Base-by-base conservation (phyloP, 2,329 filamentous ascomycete genomes). In the Furcasterigmium sp. region DNA sequence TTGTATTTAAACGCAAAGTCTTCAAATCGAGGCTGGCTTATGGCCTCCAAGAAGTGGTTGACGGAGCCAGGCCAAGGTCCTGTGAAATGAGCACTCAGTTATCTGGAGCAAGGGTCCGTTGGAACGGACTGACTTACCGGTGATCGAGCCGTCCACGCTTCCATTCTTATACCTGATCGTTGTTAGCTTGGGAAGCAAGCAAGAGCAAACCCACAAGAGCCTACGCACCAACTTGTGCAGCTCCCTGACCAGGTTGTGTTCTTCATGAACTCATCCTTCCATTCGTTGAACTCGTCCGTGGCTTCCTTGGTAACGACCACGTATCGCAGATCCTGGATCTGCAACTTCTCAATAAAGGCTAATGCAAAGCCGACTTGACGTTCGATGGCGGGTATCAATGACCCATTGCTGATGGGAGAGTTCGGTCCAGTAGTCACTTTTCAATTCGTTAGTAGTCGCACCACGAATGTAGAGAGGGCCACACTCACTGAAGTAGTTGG, bases 401-500 rank as follows among this genome's bases (percentile, higher is more conserved):
- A 37, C 8, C 35, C 35, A 10, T 37, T 21, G 19, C 35, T 25
- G 35, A 23, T 23, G 18, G 35, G 35, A 4, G 19, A 21, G 21
- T 23, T 23, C 7, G 35, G 35, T 8, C 35, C 35, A 3, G 32
- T 35, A 4, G 32, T 35, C 32, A 35, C 32, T 35, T 13, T n/a
- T 11, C 28, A 6, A 30, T 4, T n/a, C 13, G 29, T 15, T 5
- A 7, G 9, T 32, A 9, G n/a, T n/a, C n/a, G n/a, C n/a, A n/a
- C n/a, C n/a, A n/a, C n/a, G n/a, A n/a, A n/a, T n/a, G n/a, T n/a
- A n/a, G n/a, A n/a, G n/a, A n/a, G n/a, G n/a, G n/a, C 3, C 9
- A 7, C 14, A 35, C 35, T 37, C 18, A 37, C 35, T 37, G 35
- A 61, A 60, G 44, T 58, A 60, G 37, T 61, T 61, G 18, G 58